Conservation (phyloP, 2,329 filamentous ascomycete species). For the Trichophaea hybrida region DNA sequence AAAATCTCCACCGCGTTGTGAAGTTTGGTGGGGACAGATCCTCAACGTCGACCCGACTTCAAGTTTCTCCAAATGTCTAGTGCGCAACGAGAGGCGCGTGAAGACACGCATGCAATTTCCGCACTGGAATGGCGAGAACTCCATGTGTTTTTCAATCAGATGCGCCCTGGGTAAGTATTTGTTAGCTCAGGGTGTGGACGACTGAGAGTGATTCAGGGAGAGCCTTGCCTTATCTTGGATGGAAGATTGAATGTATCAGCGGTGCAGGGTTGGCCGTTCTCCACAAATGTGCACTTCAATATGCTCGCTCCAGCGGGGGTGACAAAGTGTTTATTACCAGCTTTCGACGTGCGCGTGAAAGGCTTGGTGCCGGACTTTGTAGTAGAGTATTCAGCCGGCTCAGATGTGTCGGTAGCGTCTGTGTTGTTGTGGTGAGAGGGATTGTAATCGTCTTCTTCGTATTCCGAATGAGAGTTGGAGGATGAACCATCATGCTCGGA, state of each 20-base stretch:
- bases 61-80: slow-evolving; percentile 15
- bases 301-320: slow-evolving; percentile 16
- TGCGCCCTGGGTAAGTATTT: slow-evolving; percentile 8
- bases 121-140: slow-evolving; percentile 20
- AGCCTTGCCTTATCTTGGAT: slow-evolving; percentile 19
- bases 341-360: slow-evolving; percentile 20
- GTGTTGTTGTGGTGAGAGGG: too few species aligned
- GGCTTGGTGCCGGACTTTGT: background rate
- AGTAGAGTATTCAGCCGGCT: too few species aligned
- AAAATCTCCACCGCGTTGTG: slow-evolving; percentile 9
- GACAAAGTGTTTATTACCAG: slow-evolving; percentile 18
- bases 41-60: background rate
- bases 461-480: too few species aligned
- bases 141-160: slow-evolving; percentile 18
- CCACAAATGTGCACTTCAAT: slow-evolving; percentile 16
- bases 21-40: slow-evolving; percentile 9
- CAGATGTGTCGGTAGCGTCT: too few species aligned
- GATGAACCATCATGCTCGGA: too few species aligned
- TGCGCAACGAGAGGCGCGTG: slow-evolving; percentile 17
- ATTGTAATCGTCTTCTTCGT: too few species aligned
- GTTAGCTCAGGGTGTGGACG: background rate
- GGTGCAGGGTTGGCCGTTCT: background rate
- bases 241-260: slow-evolving; percentile 16
- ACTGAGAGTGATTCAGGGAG: background rate
- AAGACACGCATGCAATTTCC: slow-evolving; percentile 19